phyloP scores from a whole-genome alignment of 176 grass and related monocot genomes.

The bread wheat (Triticum aestivum) region DNA sequence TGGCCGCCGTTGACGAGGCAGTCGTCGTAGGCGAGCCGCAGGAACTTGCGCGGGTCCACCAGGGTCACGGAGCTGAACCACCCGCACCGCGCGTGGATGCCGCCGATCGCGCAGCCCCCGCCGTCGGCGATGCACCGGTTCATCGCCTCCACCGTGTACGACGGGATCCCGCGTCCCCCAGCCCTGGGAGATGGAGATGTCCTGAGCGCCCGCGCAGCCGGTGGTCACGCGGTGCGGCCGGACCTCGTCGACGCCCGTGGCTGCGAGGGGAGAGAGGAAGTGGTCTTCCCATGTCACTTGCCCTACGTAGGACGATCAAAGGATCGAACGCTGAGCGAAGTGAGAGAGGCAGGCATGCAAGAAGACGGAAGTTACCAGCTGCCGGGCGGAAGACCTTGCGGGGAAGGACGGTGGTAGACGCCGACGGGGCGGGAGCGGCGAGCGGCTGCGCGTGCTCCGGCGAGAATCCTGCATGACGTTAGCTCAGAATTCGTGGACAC shows the following conservation, averaged over 20 bases:
- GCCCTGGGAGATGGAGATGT: constrained; percentile 49
- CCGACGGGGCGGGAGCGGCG: neutral
- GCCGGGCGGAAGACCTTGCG: constrained; percentile 37
- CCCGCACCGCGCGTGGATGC: constrained; percentile 87
- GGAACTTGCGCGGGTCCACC: constrained; percentile 75
- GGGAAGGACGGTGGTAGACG: neutral
- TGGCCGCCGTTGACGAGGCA: constrained; percentile 89
- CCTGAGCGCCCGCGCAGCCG: constrained; percentile 38
- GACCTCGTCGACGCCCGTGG: neutral
- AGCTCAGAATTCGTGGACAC: neutral
- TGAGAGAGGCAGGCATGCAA: too few relatives aligned
- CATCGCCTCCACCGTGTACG: constrained; percentile 80
- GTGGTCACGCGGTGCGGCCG: constrained; percentile 20
- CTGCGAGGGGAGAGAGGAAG: neutral
- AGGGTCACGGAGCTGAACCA: constrained; percentile 89
- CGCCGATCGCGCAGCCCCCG: constrained; percentile 38
- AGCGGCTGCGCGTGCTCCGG: neutral
- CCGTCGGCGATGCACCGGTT: constrained; percentile 45
- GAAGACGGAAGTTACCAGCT: constrained; percentile 15
- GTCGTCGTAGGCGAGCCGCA: constrained; percentile 59
- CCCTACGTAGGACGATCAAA: neutral
- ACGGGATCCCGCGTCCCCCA: constrained; percentile 23
- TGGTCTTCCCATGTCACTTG: neutral
- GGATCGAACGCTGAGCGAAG: too few relatives aligned
- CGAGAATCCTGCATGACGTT: constrained; percentile 35